phyloP scores from a whole-genome alignment of 768 basidiomycete species.

The Lactarius quietus region DNA sequence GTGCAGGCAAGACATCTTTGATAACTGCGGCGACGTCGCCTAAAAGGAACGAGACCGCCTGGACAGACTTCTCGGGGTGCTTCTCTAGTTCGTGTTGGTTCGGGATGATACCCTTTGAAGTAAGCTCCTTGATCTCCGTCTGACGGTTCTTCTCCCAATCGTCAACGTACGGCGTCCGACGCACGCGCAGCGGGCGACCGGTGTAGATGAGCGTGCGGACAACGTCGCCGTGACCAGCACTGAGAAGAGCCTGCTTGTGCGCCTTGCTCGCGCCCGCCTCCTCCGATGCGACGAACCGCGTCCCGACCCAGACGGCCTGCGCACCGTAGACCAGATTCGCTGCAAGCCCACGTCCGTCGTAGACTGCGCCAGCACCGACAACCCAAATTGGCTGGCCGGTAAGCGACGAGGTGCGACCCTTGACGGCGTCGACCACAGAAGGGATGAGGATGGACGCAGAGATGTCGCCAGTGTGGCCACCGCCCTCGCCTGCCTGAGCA shows the following conservation, averaged over 20 bases:
- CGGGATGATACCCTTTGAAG: slow-evolving; percentile 80
- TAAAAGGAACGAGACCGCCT: slow-evolving; percentile 73
- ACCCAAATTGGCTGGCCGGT: slow-evolving; percentile 85
- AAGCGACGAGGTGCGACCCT: slow-evolving; percentile 70
- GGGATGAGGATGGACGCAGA: slow-evolving; percentile 86
- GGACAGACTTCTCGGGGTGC: slow-evolving; percentile 75
- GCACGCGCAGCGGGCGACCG: slow-evolving; percentile 83
- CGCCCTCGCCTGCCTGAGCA: slow-evolving; percentile 88
- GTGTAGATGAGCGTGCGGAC: slow-evolving; percentile 86
- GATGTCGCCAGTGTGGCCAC: slow-evolving; percentile 70
- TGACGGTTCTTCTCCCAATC: slow-evolving; percentile 82
- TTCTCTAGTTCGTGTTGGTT: slow-evolving; percentile 64
- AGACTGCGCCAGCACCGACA: slow-evolving; percentile 88
- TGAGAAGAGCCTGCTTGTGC: slow-evolving; percentile 77
- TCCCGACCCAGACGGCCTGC: slow-evolving; percentile 67
- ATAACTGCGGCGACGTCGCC: slow-evolving; percentile 76
- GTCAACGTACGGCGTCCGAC: slow-evolving; percentile 79
- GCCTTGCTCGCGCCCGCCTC: slow-evolving; percentile 81
- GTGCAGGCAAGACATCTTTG: slow-evolving; percentile 74
- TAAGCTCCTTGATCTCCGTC: slow-evolving; percentile 78
- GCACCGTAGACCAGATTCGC: slow-evolving; percentile 90
- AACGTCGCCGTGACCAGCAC: slow-evolving; percentile 73
- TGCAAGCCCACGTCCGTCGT: slow-evolving; percentile 82
- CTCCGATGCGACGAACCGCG: slow-evolving; percentile 74
- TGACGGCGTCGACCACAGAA: slow-evolving; percentile 82